Conservation (phyloP, 768 basidiomycete species). For the Lepiota subincarnata region DNA sequence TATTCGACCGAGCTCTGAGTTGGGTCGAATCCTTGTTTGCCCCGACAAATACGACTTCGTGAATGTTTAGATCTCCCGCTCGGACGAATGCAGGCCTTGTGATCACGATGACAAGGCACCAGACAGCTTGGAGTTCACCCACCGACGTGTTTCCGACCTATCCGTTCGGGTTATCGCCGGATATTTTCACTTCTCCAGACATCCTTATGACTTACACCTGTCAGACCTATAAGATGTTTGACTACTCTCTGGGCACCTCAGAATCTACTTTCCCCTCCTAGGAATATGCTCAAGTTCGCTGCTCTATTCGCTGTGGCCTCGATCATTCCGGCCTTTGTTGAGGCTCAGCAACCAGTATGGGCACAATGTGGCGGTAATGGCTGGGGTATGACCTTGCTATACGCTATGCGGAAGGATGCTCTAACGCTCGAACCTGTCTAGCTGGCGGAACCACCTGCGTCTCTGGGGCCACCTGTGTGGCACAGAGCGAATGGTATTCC, state of each 20-base stretch:
- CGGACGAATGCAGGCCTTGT: constrained; percentile 28
- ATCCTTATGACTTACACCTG: not conserved
- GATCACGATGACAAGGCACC: constrained; percentile 17
- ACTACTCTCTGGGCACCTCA: constrained; percentile 3
- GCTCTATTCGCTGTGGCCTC: constrained; percentile 24
- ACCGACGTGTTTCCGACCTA: constrained; percentile 26
- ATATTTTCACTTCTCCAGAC: constrained; percentile 21
- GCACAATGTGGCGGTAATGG: constrained; percentile 53
- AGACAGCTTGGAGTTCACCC: constrained; percentile 10
- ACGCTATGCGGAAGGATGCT: constrained; percentile 19
- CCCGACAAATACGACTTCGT: not conserved
- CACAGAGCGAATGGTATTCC: constrained; percentile 33
- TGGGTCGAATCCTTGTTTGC: not conserved
- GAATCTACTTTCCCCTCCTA: constrained; percentile 11
- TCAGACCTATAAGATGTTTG: constrained; percentile 19
- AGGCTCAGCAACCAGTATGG: constrained; percentile 39
- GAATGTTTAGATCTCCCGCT: constrained; percentile 7
- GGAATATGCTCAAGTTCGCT: constrained; percentile 44
- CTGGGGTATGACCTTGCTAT: constrained; percentile 36
- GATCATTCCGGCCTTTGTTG: constrained; percentile 33
- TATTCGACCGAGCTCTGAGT: constrained; percentile 4
- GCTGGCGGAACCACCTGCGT: constrained; percentile 38
- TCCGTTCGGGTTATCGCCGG: constrained; percentile 33
- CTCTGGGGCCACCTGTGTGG: constrained; percentile 30
- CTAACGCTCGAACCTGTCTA: constrained; percentile 11